Percentiles rank a stretch among this genome's conserved stretches.
These are phyloP conservation scores for Candida rishiriensis DNA, from an alignment of 805 yeast genomes.

Conservation along the genomic window DNA sequence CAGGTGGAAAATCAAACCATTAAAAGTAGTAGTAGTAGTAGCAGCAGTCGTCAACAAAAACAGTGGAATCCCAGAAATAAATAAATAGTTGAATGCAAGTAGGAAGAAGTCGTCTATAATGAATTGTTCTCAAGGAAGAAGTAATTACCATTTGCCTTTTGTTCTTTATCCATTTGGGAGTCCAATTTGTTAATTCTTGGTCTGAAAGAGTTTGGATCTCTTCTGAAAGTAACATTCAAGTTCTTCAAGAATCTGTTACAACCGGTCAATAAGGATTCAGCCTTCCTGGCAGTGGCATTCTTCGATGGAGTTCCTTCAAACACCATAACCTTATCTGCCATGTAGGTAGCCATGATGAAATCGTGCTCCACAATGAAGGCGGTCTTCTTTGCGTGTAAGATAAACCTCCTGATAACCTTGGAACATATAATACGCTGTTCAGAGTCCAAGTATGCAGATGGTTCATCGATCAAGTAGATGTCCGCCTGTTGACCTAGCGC, in stretches of 20 bases:
- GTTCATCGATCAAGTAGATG: slow-evolving; percentile 95
- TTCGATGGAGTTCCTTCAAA: slow-evolving; percentile 93
- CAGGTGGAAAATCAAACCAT: background rate
- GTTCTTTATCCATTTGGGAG: slow-evolving; percentile 99
- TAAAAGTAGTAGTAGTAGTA: too few relatives aligned
- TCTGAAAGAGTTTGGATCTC: slow-evolving; percentile 97
- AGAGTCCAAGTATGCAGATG: slow-evolving; percentile 97
- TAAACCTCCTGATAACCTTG: slow-evolving; percentile 95
- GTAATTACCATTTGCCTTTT: slow-evolving; percentile 86
- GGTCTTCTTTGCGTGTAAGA: slow-evolving; percentile 93
- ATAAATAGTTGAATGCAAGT: slow-evolving; percentile 2
- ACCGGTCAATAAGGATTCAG: slow-evolving; percentile 93
- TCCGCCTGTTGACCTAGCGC: slow-evolving; percentile 94
- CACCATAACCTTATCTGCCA: slow-evolving; percentile 98
- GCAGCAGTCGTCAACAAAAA: background rate
- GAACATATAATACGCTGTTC: slow-evolving; percentile 99
- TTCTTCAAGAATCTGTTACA: slow-evolving; percentile 96
- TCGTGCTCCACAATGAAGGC: slow-evolving; percentile 99
- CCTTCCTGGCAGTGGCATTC: slow-evolving; percentile 78
- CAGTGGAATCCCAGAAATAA: slow-evolving; percentile 3
- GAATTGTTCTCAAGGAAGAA: slow-evolving; percentile 82
- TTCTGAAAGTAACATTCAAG: slow-evolving; percentile 95
- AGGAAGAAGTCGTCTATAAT: slow-evolving; percentile 18
- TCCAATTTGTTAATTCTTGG: slow-evolving; percentile 98
- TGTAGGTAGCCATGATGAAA: slow-evolving; percentile 98